Conservation (phyloP, 805 yeast species). For the Wickerhamomyces subpelliculosus region DNA sequence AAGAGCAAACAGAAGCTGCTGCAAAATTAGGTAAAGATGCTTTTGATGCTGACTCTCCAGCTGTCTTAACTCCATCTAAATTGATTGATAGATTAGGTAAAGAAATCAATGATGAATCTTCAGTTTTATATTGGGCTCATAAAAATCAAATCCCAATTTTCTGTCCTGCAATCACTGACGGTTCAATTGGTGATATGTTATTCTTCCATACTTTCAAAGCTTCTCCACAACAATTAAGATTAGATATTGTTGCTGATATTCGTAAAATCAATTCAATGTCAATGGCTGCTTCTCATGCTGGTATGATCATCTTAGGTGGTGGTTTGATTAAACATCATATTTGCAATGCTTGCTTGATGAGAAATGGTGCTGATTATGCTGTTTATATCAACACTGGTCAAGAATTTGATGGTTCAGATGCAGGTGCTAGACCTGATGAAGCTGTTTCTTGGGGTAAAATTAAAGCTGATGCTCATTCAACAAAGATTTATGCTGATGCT, state of each 20-base stretch:
- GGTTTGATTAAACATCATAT: constrained; percentile 96
- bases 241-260: constrained; percentile 93
- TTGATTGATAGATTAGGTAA: constrained; percentile 90
- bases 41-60: constrained; percentile 54
- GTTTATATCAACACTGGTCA: constrained; percentile 97
- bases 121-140: constrained; percentile 97
- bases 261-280: constrained; percentile 87
- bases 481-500: constrained; percentile 93
- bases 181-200: constrained; percentile 97
- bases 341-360: constrained; percentile 96
- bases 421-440: constrained; percentile 99
- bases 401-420: constrained; percentile 98
- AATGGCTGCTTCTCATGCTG: constrained; percentile 91
- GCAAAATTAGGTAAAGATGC: constrained; percentile 43
- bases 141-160: constrained; percentile 93
- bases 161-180: constrained; percentile 97
- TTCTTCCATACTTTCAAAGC: constrained; percentile 97
- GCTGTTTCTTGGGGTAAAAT: constrained; percentile 99
- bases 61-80: constrained; percentile 89
- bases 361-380: constrained; percentile 98
- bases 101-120: constrained; percentile 88
- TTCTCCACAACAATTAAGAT: constrained; percentile 79
- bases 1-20: constrained; percentile 76
- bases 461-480: constrained; percentile 86
- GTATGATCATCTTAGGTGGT: constrained; percentile 95